Percentiles rank a stretch among this genome's conserved stretches.
phyloP scores from a whole-genome alignment of 108 stramenopile species.

The Stephanodiscus triporus region DNA sequence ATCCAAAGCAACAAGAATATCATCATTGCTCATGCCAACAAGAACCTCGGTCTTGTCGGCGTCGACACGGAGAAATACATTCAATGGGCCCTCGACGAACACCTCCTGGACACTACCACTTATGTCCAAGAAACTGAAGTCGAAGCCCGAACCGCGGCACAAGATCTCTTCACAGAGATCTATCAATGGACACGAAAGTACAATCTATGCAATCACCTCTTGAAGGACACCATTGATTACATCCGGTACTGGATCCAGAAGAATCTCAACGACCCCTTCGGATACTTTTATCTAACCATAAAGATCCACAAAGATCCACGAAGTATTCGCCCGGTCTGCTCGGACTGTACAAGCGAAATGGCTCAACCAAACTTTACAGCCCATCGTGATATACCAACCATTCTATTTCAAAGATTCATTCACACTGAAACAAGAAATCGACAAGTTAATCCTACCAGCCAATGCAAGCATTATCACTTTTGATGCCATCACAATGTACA shows the following conservation, averaged over 20 bases:
- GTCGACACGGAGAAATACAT: neutral
- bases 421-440: neutral
- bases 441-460: neutral
- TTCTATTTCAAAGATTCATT: constrained; percentile 16
- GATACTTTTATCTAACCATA: neutral
- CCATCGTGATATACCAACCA: neutral
- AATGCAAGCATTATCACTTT: constrained; percentile 5
- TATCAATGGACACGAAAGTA: neutral
- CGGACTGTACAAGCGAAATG: constrained; percentile 5
- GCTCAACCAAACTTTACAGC: neutral
- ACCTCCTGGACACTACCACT: neutral
- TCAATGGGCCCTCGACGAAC: neutral
- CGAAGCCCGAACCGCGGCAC: neutral
- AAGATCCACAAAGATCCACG: neutral
- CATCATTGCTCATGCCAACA: constrained; percentile 1
- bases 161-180: neutral
- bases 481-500: neutral
- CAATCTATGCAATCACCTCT: neutral
- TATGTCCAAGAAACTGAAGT: neutral
- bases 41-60: neutral
- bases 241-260: neutral
- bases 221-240: neutral
- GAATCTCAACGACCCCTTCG: neutral
- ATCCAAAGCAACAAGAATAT: neutral
- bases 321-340: neutral